phyloP scores from a whole-genome alignment of 768 basidiomycete species.

The Aureoboletus auriporus region DNA sequence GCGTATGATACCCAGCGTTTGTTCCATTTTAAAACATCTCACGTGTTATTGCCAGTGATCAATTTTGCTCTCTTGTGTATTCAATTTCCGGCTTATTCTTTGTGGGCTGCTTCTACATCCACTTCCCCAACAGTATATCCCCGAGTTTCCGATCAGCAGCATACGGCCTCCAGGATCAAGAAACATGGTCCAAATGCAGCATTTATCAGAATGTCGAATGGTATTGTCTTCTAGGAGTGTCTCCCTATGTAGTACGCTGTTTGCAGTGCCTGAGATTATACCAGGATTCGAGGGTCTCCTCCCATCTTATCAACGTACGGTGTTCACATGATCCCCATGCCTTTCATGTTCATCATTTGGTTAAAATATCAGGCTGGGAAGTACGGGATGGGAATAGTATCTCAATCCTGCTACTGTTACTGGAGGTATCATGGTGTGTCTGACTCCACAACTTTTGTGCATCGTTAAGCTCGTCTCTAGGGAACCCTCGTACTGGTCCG shows the following conservation, averaged over 20 bases:
- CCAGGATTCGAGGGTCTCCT: slow-evolving; percentile 63
- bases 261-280: slow-evolving; percentile 88
- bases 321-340: not conserved
- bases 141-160: slow-evolving; percentile 2
- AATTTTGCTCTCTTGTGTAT: slow-evolving; percentile 77
- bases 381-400: slow-evolving; percentile 63
- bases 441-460: not conserved
- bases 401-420: slow-evolving; percentile 61
- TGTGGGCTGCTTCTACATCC: slow-evolving; percentile 67
- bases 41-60: slow-evolving; percentile 49
- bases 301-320: slow-evolving; percentile 86
- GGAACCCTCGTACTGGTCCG: slow-evolving; percentile 37
- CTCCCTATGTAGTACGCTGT: slow-evolving; percentile 78
- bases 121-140: not conserved
- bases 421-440: slow-evolving; percentile 68
- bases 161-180: slow-evolving; percentile 35
- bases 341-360: not conserved
- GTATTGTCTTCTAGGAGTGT: slow-evolving; percentile 50
- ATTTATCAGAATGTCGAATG: slow-evolving; percentile 53
- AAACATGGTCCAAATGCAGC: slow-evolving; percentile 42
- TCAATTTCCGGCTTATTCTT: slow-evolving; percentile 70
- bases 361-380: slow-evolving; percentile 66
- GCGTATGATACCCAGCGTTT: slow-evolving; percentile 45
- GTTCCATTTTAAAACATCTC: slow-evolving; percentile 1
- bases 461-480: slow-evolving; percentile 3